Base-by-base conservation (phyloP, 768 basidiomycete species). In the Lanmaoa pseudosensibilis region DNA sequence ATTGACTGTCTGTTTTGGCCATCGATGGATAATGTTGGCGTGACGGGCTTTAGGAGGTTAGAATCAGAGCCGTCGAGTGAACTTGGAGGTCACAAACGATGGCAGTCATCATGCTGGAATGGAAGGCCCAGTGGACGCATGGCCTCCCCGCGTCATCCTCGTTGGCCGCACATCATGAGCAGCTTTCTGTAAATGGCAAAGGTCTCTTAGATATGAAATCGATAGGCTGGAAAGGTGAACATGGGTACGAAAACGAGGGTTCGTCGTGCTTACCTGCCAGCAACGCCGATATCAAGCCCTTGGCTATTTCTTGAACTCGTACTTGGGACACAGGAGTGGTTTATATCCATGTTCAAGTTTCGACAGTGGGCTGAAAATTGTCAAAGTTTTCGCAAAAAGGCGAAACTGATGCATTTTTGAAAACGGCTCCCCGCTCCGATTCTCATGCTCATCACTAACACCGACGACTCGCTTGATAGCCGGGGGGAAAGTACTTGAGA, bases 1-100 rank as follows among this genome's bases (percentile, higher is more conserved):
- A 52, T 23, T 40, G 50, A 13, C 36, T 40, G n/a, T 43, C 34
- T 36, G 51, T 32, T 45, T 45, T 64, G 44, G 62, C 32, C 61
- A 60, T 59, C 49, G 36, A 47, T 2, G 32, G 6, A 25, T 25
- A 25, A 23, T 37, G 32, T n/a, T 55, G 21, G 13, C 46, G 18
- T 11, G 23, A 33, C 2, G 45, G 45, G 23, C 19, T 57, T 23
- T 16, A 34, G 36, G 12, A 5, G 2, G 36, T n/a, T 9, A 30
- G 37, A 38, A n/a, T 8, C 5, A 37, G 36, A 40, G 38, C 19
- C 10, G 30, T 32, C 27, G 36, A n/a, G 47, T 43, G 23, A 3
- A 15, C 27, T 15, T 45, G 30, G 11, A 5, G 39, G 13, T 21
- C 30, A 39, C 11, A 36, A 21, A 44, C 34, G 27, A 23, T 15